Evolutionary conservation across 306 rosid species (phyloP).

Genomic region (Hippophae gyantsensis): DNA sequence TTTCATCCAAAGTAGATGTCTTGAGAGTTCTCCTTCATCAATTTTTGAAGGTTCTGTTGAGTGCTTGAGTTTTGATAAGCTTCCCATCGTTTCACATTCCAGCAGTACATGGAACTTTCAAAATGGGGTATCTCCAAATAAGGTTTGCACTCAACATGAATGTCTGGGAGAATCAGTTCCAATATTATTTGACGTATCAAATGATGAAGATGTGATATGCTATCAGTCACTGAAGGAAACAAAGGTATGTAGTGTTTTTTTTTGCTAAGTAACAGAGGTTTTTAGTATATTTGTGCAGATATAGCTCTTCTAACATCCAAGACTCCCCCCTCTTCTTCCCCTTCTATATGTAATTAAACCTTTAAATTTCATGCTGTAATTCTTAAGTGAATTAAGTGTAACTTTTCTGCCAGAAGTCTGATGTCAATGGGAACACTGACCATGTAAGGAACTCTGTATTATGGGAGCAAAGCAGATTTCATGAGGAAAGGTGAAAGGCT

Average conservation of each 20-base stretch:
- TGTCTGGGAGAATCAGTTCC: slow-evolving; percentile 18
- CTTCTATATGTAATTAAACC: slow-evolving; percentile 6
- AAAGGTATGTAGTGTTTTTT: slow-evolving; percentile 32
- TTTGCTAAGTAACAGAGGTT: slow-evolving; percentile 20
- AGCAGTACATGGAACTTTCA: slow-evolving; percentile 19
- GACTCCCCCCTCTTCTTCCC: background rate
- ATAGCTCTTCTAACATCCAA: slow-evolving; percentile 1
- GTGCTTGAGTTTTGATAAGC: slow-evolving; percentile 49
- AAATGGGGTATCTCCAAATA: slow-evolving; percentile 27
- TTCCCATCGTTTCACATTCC: slow-evolving; percentile 18
- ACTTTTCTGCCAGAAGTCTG: slow-evolving; percentile 33
- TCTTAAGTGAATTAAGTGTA: slow-evolving; percentile 4
- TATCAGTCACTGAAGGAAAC: slow-evolving; percentile 16
- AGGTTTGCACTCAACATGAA: slow-evolving; percentile 24
- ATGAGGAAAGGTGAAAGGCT: slow-evolving; percentile 51
- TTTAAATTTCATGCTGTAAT: slow-evolving; percentile 1
- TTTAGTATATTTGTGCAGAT: background rate
- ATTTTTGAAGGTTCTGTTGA: slow-evolving; percentile 39
- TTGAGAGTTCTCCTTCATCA: slow-evolving; percentile 27
- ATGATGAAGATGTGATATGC: slow-evolving; percentile 18
- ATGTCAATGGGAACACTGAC: slow-evolving; percentile 23
- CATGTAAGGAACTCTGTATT: slow-evolving; percentile 19
- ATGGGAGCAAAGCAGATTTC: slow-evolving; percentile 48
- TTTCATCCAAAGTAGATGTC: slow-evolving; percentile 4
- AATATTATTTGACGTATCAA: slow-evolving; percentile 19